Evolutionary conservation across 1,284 basidiomycete species (phyloP).

Genomic region (Fomitopsis pinicola): DNA sequence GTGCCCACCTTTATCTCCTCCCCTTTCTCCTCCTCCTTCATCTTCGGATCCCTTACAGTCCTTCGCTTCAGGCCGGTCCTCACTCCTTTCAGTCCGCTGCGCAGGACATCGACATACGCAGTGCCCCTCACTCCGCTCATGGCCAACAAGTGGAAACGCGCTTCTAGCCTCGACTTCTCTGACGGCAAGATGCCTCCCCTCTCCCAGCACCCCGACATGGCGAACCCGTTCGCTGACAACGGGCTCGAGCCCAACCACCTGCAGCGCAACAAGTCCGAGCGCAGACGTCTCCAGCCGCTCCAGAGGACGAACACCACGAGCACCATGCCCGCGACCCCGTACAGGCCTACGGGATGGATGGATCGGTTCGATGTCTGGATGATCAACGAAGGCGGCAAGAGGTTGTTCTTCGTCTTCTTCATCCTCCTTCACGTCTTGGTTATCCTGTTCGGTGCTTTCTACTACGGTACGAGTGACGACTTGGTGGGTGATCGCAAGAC

Average conservation of each 20-base stretch:
- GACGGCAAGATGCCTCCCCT: constrained; percentile 50
- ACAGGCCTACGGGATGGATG: constrained; percentile 32
- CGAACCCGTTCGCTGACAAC: constrained; percentile 26
- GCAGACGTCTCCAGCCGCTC: constrained; percentile 72
- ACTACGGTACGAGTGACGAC: constrained; percentile 79
- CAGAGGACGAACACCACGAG: constrained; percentile 50
- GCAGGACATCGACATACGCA: constrained; percentile 30
- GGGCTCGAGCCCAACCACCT: constrained; percentile 41
- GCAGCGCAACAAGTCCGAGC: constrained; percentile 77
- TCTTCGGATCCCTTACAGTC: constrained; percentile 28
- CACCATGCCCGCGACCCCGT: constrained; percentile 27
- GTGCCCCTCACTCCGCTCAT: constrained; percentile 12
- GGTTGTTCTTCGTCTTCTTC: constrained; percentile 75
- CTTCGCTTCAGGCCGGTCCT: constrained; percentile 50
- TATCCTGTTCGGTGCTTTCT: constrained; percentile 66
- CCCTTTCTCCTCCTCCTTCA: constrained; percentile 18
- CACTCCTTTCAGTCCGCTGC: constrained; percentile 20
- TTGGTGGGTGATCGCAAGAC: constrained; percentile 54
- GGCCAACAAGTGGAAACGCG: constrained; percentile 35
- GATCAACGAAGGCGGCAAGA: constrained; percentile 83
- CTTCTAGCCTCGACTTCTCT: constrained; percentile 69
- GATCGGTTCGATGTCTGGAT: constrained; percentile 72
- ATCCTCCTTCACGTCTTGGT: constrained; percentile 75
- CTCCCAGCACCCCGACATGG: constrained; percentile 52
- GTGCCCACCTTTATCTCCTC: constrained; percentile 8